A percentile compares a stretch with the other conserved stretches of the same genome.
Evolutionary conservation across 805 yeast species (phyloP).

Genomic region (Candida chauliodis): DNA sequence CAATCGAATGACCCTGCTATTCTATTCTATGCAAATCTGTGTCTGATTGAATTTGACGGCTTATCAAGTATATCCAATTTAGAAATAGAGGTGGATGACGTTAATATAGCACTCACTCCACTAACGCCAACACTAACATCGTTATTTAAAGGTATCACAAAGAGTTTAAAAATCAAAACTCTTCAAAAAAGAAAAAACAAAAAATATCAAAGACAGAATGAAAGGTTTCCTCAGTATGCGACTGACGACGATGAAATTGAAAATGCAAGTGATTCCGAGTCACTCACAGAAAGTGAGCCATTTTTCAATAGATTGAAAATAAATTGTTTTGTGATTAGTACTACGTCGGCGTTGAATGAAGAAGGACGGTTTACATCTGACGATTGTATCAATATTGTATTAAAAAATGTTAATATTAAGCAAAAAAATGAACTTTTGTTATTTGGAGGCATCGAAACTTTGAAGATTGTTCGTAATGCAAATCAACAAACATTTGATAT

Average conservation of each 20-base stretch:
- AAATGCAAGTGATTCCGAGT: conserved; percentile 11
- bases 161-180: conserved; percentile 29
- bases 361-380: conserved; percentile 42
- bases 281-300: conserved; percentile 13
- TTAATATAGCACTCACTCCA: conserved; percentile 45
- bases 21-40: conserved; percentile 30
- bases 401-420: conserved; percentile 33
- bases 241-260: conserved; percentile 15
- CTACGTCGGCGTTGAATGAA: conserved; percentile 43
- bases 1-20: conserved; percentile 14
- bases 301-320: conserved; percentile 40
- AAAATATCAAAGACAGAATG: conserved; percentile 3
- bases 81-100: conserved; percentile 33
- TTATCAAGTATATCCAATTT: conserved; percentile 30
- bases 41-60: conserved; percentile 49
- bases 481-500: conserved; percentile 21
- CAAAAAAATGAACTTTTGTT: conserved; percentile 40
- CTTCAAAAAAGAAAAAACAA: conserved; percentile 24
- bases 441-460: conserved; percentile 46
- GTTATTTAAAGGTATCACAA: conserved; percentile 34
- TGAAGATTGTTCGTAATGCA: conserved; percentile 22
- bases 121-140: conserved; percentile 35
- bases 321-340: conserved; percentile 33
- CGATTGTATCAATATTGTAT: conserved; percentile 20
- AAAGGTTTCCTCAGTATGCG: conserved; percentile 26